Base-by-base conservation (phyloP, 305 asterid genomes). In the Andrographis paniculata region DNA sequence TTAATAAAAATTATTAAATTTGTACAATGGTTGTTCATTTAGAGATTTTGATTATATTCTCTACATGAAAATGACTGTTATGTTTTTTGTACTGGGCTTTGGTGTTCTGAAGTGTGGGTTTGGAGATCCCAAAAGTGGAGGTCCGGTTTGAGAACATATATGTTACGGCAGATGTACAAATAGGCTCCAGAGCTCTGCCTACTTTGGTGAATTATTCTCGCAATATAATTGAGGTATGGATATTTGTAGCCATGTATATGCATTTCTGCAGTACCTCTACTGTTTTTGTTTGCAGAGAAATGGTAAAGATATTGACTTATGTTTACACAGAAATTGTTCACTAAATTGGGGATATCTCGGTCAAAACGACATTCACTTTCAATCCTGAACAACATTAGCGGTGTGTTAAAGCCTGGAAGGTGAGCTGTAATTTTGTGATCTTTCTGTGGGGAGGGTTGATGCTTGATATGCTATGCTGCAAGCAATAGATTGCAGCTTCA, bases 161-260 rank as follows among this genome's bases (percentile, higher is more conserved):
- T 33, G 61, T 81, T 58, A 54, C 65, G 36, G 85, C 88, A 14
- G 58, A 78, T 30, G 85, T 81, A 20, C 73, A 68, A 38, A 23
- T 78, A 14, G 93, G 88, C 22, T 75, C 82, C 24, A 72, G 88
- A 67, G 93, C 93, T 57, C 73, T 81, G 64, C 93, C 93, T 17
- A 81, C 88, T 43, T 62, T 78, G 64, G 58, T 70, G 55, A 81
- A 81, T 44, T 75, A 58, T 66, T 23, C 67, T 21, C 93, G 93
- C 40, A 71, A 81, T 55, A 56, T 66, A 55, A 0, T 73, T 24
- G 93, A 81, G 87, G 93, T 81, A 44, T 6, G 13, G 14, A 1
- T 31, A 5, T 31, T 31, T 31, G 37, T 31, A 14, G 8, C 12
- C 1, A n/a, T 31, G 8, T 4, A 8, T 24, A 24, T 24, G 6